Base-by-base conservation (phyloP, 2,329 filamentous ascomycete species). In the Monosporascus ibericus region DNA sequence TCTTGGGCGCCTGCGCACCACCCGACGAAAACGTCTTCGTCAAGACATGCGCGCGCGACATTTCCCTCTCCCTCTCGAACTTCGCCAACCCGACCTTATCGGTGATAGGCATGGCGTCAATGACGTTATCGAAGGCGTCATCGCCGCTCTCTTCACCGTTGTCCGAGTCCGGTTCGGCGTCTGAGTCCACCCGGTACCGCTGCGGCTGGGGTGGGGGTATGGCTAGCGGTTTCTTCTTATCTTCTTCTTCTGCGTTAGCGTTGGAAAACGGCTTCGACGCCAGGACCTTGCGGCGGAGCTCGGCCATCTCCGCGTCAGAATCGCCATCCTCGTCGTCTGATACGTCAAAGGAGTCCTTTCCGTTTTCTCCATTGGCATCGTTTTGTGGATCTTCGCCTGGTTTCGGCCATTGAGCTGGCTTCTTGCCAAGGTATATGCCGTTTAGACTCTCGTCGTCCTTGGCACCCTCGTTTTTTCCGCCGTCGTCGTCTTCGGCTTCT, bases 191-290 rank as follows among this genome's bases (percentile, higher is more conserved):
- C 36, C 77, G 76, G 51, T 77, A 62, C 50, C 52, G 68, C 44
- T 73, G 70, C 6, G 68, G 70, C 53, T 81, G 77, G 1, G 83
- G 82, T 37, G 79, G 76, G 8, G 81, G 69, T 55, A 90, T 85
- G n/a, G 77, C 82, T 61, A 85, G 79, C 0, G 80, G 82, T 52
- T 79, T 78, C 59, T 85, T 85, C 56, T 79, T 74, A 44, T 71
- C 69, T 9, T 69, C 65, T 48, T 65, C 65, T 48, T 65, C 62
- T 46, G 72, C 61, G 55, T 70, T 64, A 9, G 78, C 72, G 58
- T 88, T 88, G 42, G 87, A 75, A 64, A 99, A 99, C 0, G 91
- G 84, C 66, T 92, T 96, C 6, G 92, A 96, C 6, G 87, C 88
- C 2, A 99, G 80, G n/a, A 97, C 90, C 61, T 90, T 89, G 51